Evolutionary conservation across 306 rosid species (phyloP), one percentile per base, ranked within the genome.

Genomic region (Inga laurina): DNA sequence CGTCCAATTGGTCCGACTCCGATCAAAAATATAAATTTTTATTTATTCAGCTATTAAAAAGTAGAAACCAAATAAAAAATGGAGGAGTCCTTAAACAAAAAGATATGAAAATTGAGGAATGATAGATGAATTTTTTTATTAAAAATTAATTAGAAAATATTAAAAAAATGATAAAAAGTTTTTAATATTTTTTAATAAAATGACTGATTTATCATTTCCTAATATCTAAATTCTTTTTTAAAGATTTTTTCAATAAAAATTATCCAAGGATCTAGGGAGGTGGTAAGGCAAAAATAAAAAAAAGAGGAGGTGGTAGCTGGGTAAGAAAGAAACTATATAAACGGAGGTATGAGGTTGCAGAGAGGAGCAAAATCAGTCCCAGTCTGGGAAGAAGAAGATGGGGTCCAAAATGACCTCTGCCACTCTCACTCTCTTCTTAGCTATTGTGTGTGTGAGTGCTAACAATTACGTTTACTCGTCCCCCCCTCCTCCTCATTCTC

Each of bases 301-400:
- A 27, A 27, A 27, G 1, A 27, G 30, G 30, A 10, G 65, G 78
- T 16, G 86, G 35, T 56, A 45, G 49, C 57, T 27, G 72, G 90
- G 85, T 83, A 85, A 82, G 75, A 82, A 75, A 76, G 74, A 56
- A 84, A 85, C 91, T 91, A 93, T 93, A 90, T 86, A 93, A 86
- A 79, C 91, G 68, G 79, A 0, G 43, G 4, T 62, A 43, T 43
- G 39, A 37, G 71, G 59, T 59, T 68, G 2, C 12, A 7, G 39
- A 9, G 43, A 59, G 76, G 41, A 70, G 81, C 90, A 82, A 22
- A 83, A 86, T 27, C 79, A 71, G 62, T 54, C 90, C 88, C 85
- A 44, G 49, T 64, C 30, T 24, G 46, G 37, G 73, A 21, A 19
- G 56, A 69, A 76, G 35, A 85, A 18, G 34, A 91, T 90, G 97